Conservation (phyloP, 139 green algal species). For the Mychonastes homosphaera region DNA sequence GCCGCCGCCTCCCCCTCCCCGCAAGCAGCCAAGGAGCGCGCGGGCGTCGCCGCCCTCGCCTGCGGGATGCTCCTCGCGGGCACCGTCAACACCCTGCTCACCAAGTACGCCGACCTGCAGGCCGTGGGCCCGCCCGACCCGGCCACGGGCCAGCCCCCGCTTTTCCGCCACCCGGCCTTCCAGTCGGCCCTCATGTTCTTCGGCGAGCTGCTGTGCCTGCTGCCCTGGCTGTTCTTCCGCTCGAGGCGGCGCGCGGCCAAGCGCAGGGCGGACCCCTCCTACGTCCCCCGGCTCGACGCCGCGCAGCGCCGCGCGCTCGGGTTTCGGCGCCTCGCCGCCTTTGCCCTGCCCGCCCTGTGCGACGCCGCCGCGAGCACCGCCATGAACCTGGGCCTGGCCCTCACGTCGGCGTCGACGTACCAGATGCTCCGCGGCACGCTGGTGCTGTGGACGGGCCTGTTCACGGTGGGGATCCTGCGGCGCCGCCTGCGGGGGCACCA, state of each 20-base stretch:
- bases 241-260: slow-evolving; percentile 22
- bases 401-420: slow-evolving; percentile 63
- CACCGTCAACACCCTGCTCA: slow-evolving; percentile 73
- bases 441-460: slow-evolving; percentile 69
- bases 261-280: slow-evolving; percentile 9
- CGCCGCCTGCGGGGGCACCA: slow-evolving; percentile 63
- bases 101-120: slow-evolving; percentile 39
- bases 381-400: slow-evolving; percentile 78
- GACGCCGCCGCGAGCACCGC: slow-evolving; percentile 65
- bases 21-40: slow-evolving; percentile 2
- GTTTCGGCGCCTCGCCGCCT: slow-evolving; percentile 29
- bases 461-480: slow-evolving; percentile 66
- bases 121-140: neutral
- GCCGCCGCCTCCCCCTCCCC: too few species aligned
- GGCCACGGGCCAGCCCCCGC: slow-evolving; percentile 1
- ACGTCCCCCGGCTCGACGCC: slow-evolving; percentile 6
- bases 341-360: slow-evolving; percentile 62
- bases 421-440: slow-evolving; percentile 85
- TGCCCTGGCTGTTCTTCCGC: slow-evolving; percentile 49
- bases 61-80: slow-evolving; percentile 48
- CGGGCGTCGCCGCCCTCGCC: slow-evolving; percentile 24
- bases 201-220: slow-evolving; percentile 64
- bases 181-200: slow-evolving; percentile 71
- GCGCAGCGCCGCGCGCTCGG: slow-evolving; percentile 13
- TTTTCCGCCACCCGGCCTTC: slow-evolving; percentile 65